Evolutionary conservation across 1,284 basidiomycete genomes (phyloP).

Genomic region (Singerocomus rubriflavus): DNA sequence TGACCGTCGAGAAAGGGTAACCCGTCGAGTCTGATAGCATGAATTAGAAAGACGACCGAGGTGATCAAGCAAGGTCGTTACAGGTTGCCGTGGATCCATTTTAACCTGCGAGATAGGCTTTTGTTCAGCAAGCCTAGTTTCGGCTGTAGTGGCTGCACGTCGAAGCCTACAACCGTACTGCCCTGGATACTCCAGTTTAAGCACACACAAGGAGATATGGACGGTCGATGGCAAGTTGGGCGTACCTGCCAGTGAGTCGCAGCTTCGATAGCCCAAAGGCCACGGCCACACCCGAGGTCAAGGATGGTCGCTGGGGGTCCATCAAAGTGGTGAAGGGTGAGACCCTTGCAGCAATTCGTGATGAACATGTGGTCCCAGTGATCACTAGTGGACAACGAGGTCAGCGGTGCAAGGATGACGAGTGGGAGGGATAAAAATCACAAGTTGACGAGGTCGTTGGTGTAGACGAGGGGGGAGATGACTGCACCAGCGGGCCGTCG

Average conservation of each 20-base stretch:
- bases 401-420: neutral
- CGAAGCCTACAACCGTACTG: constrained; percentile 57
- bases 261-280: constrained; percentile 69
- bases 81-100: constrained; percentile 69
- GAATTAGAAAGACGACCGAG: constrained; percentile 2
- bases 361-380: constrained; percentile 68
- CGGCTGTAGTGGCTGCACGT: constrained; percentile 57
- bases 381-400: constrained; percentile 42
- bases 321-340: constrained; percentile 55
- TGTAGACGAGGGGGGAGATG: constrained; percentile 53
- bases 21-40: constrained; percentile 48
- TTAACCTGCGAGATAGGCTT: constrained; percentile 46
- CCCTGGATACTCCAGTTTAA: constrained; percentile 43
- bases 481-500: constrained; percentile 46
- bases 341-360: constrained; percentile 40
- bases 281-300: constrained; percentile 80
- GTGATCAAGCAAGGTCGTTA: constrained; percentile 30
- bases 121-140: constrained; percentile 39
- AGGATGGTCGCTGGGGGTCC: constrained; percentile 53
- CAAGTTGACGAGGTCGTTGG: constrained; percentile 51
- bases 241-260: constrained; percentile 62
- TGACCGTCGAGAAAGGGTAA: constrained; percentile 54
- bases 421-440: constrained; percentile 33
- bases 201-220: too few species aligned
- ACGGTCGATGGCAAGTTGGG: too few species aligned